phyloP scores from a whole-genome alignment of 2,329 filamentous ascomycete species.

The Alternaria alternata region DNA sequence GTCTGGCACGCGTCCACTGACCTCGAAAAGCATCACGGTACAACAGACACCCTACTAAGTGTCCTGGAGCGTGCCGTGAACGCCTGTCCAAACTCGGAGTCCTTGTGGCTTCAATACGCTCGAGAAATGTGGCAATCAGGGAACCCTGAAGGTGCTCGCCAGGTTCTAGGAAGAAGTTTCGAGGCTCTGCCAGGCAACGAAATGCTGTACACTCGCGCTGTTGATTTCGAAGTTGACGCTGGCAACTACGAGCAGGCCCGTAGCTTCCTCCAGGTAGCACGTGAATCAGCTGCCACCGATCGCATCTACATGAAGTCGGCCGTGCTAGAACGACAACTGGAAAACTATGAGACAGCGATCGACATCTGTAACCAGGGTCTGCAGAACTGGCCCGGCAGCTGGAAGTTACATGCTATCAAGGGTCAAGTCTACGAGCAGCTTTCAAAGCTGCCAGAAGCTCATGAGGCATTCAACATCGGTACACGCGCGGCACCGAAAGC shows the following conservation, averaged over 20 bases:
- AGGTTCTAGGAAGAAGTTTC: constrained; percentile 88
- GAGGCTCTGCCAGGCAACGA: constrained; percentile 96
- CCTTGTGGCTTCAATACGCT: constrained; percentile 94
- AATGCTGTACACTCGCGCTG: constrained; percentile 95
- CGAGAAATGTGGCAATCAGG: constrained; percentile 93
- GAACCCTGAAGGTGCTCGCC: constrained; percentile 84
- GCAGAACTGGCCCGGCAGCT: constrained; percentile 81
- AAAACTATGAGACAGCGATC: constrained; percentile 80
- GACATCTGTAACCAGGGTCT: constrained; percentile 88
- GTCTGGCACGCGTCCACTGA: constrained; percentile 92
- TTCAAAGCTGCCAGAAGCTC: constrained; percentile 80
- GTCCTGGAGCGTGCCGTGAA: constrained; percentile 93
- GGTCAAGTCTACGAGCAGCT: constrained; percentile 94
- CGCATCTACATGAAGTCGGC: constrained; percentile 97
- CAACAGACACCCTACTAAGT: constrained; percentile 80
- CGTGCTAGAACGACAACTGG: constrained; percentile 87
- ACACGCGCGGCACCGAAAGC: constrained; percentile 86
- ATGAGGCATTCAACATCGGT: constrained; percentile 87
- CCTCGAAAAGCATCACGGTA: constrained; percentile 88
- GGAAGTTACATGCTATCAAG: constrained; percentile 98
- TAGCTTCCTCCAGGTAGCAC: constrained; percentile 80
- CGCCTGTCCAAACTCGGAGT: constrained; percentile 88
- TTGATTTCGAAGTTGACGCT: constrained; percentile 94
- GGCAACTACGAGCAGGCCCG: constrained; percentile 82
- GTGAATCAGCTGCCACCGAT: constrained; percentile 90